Evolutionary conservation across 148 eudicot species (phyloP).

Genomic region (Hydrangea macrophylla): DNA sequence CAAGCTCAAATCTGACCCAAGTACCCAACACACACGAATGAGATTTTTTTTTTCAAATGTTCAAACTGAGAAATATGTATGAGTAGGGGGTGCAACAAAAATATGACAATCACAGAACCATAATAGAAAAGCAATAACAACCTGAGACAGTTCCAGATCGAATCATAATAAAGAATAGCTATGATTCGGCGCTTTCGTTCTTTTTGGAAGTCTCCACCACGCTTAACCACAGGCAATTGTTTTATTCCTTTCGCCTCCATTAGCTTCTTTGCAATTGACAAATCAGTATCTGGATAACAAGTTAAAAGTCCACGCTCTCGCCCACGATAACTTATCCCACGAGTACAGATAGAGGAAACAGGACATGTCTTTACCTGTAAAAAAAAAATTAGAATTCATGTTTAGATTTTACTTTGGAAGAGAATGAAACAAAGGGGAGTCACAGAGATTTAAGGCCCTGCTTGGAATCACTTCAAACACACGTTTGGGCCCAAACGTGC

Average conservation of each 20-base stretch:
- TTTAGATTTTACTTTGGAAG: neutral
- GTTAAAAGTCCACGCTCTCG: conserved; percentile 75
- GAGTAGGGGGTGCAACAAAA: too few relatives aligned
- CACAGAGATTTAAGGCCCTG: too few relatives aligned
- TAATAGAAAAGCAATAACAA: conserved; percentile 19
- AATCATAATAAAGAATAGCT: conserved; percentile 74
- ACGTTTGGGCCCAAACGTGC: too few relatives aligned
- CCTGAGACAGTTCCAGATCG: conserved; percentile 64
- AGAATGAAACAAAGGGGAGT: neutral
- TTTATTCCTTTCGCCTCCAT: conserved; percentile 92
- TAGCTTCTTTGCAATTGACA: conserved; percentile 79
- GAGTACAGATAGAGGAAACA: conserved; percentile 71
- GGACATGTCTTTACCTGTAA: conserved; percentile 55
- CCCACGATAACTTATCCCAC: conserved; percentile 74
- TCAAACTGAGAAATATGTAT: too few relatives aligned
- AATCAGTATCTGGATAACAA: conserved; percentile 87
- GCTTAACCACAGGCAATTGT: conserved; percentile 89
- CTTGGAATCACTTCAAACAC: too few relatives aligned
- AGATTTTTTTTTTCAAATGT: too few relatives aligned
- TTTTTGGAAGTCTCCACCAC: conserved; percentile 49
- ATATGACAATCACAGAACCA: too few relatives aligned
- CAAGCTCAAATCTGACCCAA: neutral
- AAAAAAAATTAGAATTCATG: conserved; percentile 2
- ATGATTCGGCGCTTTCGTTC: conserved; percentile 64
- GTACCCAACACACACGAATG: neutral